A percentile compares a stretch with the other conserved stretches of the same genome.
These are phyloP conservation scores for Aspergillus nanangensis DNA, from an alignment of 495 filamentous ascomycete genomes.

Conservation along the genomic window DNA sequence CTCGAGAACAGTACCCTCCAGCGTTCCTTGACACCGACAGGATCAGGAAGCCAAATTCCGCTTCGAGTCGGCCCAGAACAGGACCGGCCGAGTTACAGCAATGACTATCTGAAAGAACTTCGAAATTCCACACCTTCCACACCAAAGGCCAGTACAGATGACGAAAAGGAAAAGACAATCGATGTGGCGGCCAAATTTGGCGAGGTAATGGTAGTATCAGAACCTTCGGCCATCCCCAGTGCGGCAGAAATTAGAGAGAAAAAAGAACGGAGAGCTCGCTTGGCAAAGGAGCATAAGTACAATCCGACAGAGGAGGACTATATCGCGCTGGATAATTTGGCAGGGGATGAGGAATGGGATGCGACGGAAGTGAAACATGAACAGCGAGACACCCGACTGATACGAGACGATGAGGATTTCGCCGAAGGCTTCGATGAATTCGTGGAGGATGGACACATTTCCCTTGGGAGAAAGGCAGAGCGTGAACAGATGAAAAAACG, in stretches of 20 bases:
- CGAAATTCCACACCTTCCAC: conserved; percentile 76
- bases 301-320: conserved; percentile 69
- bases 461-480: conserved; percentile 76
- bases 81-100: conserved; percentile 78
- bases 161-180: conserved; percentile 56
- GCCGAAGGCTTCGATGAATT: conserved; percentile 93
- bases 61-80: conserved; percentile 56
- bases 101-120: conserved; percentile 81
- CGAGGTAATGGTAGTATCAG: conserved; percentile 34
- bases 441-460: conserved; percentile 76
- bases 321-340: conserved; percentile 66
- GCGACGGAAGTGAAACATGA: conserved; percentile 37
- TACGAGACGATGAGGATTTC: conserved; percentile 88
- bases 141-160: conserved; percentile 52
- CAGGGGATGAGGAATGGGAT: conserved; percentile 44
- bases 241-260: conserved; percentile 89
- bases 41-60: conserved; percentile 41
- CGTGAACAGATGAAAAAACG: conserved; percentile 63
- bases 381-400: conserved; percentile 63
- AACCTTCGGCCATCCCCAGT: conserved; percentile 59
- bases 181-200: conserved; percentile 67
- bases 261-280: conserved; percentile 77
- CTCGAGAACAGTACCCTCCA: conserved; percentile 68
- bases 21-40: conserved; percentile 40
- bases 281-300: conserved; percentile 71